A percentile compares a stretch with the other conserved stretches of the same genome.
Evolutionary conservation across 805 yeast species (phyloP).

Genomic region (Wickerhamiella bombiphila): DNA sequence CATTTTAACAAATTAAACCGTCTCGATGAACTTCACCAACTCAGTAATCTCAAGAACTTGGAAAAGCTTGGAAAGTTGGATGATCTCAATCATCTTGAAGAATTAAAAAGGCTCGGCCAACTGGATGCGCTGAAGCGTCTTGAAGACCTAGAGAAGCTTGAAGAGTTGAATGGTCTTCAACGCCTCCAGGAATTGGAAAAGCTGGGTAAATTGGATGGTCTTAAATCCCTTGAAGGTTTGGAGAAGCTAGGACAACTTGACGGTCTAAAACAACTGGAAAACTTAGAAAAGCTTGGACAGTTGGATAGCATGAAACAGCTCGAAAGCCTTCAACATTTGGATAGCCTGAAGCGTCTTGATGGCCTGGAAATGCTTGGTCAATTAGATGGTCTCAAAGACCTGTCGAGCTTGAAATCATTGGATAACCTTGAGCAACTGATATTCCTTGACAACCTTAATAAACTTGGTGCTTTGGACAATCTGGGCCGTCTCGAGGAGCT

Average conservation of each 20-base stretch:
- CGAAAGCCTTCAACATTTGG: neutral
- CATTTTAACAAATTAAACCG: neutral
- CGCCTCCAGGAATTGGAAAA: slow-evolving; percentile 4
- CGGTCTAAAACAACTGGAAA: slow-evolving; percentile 4
- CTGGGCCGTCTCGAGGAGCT: too few relatives aligned
- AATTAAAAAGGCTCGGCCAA: neutral
- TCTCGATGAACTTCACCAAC: slow-evolving; percentile 1
- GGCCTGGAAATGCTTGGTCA: slow-evolving; percentile 5
- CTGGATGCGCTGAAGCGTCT: slow-evolving; percentile 1
- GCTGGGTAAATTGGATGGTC: slow-evolving; percentile 2
- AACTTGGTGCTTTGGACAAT: slow-evolving; percentile 1
- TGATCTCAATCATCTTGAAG: slow-evolving; percentile 1
- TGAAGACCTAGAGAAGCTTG: slow-evolving; percentile 1
- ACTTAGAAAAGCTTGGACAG: slow-evolving; percentile 3
- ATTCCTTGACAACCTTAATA: slow-evolving; percentile 3
- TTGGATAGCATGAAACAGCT: slow-evolving; percentile 4
- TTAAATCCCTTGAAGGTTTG: slow-evolving; percentile 3
- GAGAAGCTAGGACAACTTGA: slow-evolving; percentile 6
- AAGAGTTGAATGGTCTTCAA: slow-evolving; percentile 4
- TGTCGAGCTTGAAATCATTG: slow-evolving; percentile 2
- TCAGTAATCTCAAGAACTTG: neutral
- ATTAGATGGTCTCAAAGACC: neutral
- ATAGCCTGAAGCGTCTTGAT: slow-evolving; percentile 5
- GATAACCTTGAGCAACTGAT: slow-evolving; percentile 7
- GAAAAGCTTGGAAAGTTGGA: slow-evolving; percentile 3